Base-by-base conservation (phyloP, 306 rosid species). In the Sechiopsis laciniata region DNA sequence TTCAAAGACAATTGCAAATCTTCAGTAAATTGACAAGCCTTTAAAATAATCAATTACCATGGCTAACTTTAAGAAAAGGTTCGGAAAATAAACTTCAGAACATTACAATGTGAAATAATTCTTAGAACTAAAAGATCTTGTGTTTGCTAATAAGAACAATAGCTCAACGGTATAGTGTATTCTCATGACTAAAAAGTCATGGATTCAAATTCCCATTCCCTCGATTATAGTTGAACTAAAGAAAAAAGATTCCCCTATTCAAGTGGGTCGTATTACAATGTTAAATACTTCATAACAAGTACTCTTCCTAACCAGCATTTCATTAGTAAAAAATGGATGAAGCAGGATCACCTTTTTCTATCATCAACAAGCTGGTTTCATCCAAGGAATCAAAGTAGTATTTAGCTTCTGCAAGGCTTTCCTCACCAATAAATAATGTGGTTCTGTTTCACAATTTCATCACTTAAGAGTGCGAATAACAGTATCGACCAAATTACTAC, bases 331-430 rank as follows among this genome's bases (percentile, higher is more conserved):
- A 32, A 6, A 2, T 7, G 0, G 50, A 62, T 7, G 69, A 35
- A 37, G 15, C 26, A 64, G 8, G 51, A 37, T 64, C 52, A 35
- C 70, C 24, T 64, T 22, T 37, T 9, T 35, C 22, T 24, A 64
- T 64, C 14, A 9, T 46, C 70, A 62, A 64, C 22, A 64, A 0
- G 70, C 26, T 37, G 70, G 15, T 64, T 64, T 64, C 51, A 62
- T 29, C 68, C 50, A 29, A 61, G 67, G 46, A 14, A 61, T 29
- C n/a, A 8, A 65, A 17, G 32, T 17, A 19, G 35, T 67, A 10
- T 67, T 67, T 20, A 21, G 72, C 55, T 66, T 66, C 55, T 42
- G 11, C n/a, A 45, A 67, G 12, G 56, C 16, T 68, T 68, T 37
- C 73, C 13, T 68, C 24, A 20, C 40, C 73, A 68, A 48, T 16